Evolutionary conservation across 169 alveolate genomes (phyloP), one percentile per base, ranked within the genome.

Genomic region (Perkinsus chesapeaki): DNA sequence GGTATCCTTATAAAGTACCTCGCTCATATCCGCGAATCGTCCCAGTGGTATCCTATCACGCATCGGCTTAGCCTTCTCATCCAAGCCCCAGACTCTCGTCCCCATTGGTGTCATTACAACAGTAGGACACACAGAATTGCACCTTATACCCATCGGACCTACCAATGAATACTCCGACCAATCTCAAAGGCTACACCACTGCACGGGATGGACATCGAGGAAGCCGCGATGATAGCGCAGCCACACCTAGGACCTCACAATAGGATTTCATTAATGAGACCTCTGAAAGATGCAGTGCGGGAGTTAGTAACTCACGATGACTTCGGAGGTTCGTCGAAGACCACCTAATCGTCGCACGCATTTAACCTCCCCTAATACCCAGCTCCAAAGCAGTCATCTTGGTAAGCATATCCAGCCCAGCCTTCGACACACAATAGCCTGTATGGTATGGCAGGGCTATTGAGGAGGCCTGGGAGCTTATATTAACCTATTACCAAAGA

Each of bases 401-500:
- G 36, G 60, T 91, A 72, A 91, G 92, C 92, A 91, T 91, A 37
- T 91, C 92, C 92, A 91, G 39, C 0, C 60, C 92, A 91, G 92
- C 92, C 92, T 91, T 91, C 12, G 72, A 37, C 31, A 36, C n/a
- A 36, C 92, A 91, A 19, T 91, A 91, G 39, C 39, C 92, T 5
- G 92, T 39, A 37, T 91, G 92, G 7, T 16, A 20, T 31, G 92
- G 92, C 9, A 91, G 38, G 72, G 92, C 92, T 16, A 39, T 31
- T 7, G 37, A 39, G 39, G 92, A 91, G 36, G 60, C 92, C 39
- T 91, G 92, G 12, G 72, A 38, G 72, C 72, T 38, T 36, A 91
- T 39, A 37, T 91, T 91, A 3, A 91, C 82, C 82, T 60, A 60
- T 34, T 34, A 60, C 82, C 82, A 60, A 43, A 9, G 60, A 43